Base-by-base conservation (phyloP, 257 asterid species). In the Catharanthus roseus region DNA sequence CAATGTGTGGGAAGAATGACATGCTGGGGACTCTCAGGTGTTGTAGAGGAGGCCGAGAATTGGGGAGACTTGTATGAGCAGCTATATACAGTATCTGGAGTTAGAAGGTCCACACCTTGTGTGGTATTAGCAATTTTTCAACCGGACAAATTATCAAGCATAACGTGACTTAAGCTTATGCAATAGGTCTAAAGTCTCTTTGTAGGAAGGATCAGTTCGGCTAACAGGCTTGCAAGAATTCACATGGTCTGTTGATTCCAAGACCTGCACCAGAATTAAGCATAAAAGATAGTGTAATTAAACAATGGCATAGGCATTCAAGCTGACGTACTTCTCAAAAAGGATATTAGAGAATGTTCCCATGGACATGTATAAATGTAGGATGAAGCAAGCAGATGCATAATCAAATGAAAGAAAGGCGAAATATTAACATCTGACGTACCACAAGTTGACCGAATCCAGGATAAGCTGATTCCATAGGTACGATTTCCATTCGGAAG, bases 401-500 rank as follows among this genome's bases (percentile, higher is more conserved):
- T 45, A 23, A 42, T 65, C 23, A 50, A 33, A 13, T 12, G 16
- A 29, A 54, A 24, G 28, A 51, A 15, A 55, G 18, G 38, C 7
- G 58, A 54, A 13, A 33, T 10, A 66, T 31, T 24, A 38, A 57
- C 5, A 15, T 12, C 11, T 4, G 41, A 88, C 97, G 84, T 83
- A 95, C 99, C 28, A 95, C 92, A 71, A 91, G 92, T 84, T 91
- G 87, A 64, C 99, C 97, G 75, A 84, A 95, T 79, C 99, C 99
- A 54, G 99, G 99, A 82, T 88, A 89, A 45, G 97, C 97, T 0
- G 99, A 95, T 76, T 92, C 97, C 82, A 91, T 75, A 1, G 96
- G 96, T 73, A 95, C 99, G 82, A 95, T 86, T 87, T 95, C 99
- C 99, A 90, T 82, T 21, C 97, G 93, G 42, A 91, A 86, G 33